phyloP scores from a whole-genome alignment of 2,329 filamentous ascomycete genomes.

The Mycosphaerelloides madeirae region DNA sequence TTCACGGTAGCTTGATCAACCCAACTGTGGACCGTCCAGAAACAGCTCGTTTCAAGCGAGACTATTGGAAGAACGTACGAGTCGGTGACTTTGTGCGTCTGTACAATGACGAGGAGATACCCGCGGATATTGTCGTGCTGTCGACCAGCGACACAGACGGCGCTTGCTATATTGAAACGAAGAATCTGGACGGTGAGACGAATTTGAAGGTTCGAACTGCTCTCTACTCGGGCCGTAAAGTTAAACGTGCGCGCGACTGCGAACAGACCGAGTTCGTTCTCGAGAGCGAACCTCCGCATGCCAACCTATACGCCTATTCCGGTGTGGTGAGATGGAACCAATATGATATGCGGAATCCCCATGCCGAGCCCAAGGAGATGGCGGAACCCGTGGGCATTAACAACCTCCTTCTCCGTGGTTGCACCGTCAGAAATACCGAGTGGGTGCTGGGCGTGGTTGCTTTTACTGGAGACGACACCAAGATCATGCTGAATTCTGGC shows the following conservation, averaged over 20 bases:
- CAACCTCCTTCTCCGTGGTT: slow-evolving; percentile 88
- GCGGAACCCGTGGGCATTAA: slow-evolving; percentile 91
- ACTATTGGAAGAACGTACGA: slow-evolving; percentile 90
- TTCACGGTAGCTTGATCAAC: slow-evolving; percentile 69
- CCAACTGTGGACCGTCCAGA: slow-evolving; percentile 60
- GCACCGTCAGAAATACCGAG: slow-evolving; percentile 89
- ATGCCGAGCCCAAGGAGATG: slow-evolving; percentile 67
- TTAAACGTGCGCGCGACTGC: slow-evolving; percentile 88
- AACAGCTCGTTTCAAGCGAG: slow-evolving; percentile 81
- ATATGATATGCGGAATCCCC: slow-evolving; percentile 57
- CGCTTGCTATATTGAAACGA: slow-evolving; percentile 95
- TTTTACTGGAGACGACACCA: slow-evolving; percentile 93
- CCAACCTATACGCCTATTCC: slow-evolving; percentile 93
- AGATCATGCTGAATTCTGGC: slow-evolving; percentile 98
- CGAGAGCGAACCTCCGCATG: slow-evolving; percentile 85
- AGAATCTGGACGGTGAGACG: slow-evolving; percentile 95
- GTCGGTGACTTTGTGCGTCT: slow-evolving; percentile 95
- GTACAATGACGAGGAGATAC: slow-evolving; percentile 93
- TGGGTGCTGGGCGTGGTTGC: slow-evolving; percentile 90
- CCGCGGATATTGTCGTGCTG: slow-evolving; percentile 86
- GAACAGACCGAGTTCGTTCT: slow-evolving; percentile 82
- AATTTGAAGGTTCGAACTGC: slow-evolving; percentile 94
- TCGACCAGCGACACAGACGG: slow-evolving; percentile 92
- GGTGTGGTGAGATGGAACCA: slow-evolving; percentile 86
- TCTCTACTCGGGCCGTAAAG: slow-evolving; percentile 72